phyloP scores from a whole-genome alignment of 176 grass and related monocot species.

The Paspalum notatum region DNA sequence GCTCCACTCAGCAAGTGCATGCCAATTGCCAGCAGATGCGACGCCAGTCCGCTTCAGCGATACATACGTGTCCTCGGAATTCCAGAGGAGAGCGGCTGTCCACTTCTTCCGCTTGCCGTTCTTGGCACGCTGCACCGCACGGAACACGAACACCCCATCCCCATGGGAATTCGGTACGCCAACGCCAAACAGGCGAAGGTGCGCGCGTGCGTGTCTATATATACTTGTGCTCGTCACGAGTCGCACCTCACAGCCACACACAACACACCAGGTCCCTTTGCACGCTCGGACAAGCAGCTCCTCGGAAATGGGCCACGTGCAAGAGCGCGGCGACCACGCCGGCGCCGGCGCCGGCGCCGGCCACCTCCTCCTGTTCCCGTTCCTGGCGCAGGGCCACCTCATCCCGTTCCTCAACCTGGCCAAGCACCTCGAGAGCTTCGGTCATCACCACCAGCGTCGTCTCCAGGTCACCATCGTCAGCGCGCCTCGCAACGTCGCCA shows the following conservation, averaged over 20 bases:
- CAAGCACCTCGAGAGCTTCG: constrained; percentile 34
- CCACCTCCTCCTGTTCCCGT: constrained; percentile 55
- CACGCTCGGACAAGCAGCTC: background rate
- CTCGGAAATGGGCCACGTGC: background rate
- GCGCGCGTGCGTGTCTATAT: no score
- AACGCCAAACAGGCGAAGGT: no score
- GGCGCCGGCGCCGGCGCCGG: background rate
- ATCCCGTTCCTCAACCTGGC: constrained; percentile 57
- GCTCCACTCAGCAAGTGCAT: no score
- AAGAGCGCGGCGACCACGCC: background rate
- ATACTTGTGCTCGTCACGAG: no score
- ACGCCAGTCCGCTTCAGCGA: no score
- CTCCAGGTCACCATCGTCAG: constrained; percentile 44
- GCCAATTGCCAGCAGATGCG: no score
- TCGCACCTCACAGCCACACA: background rate
- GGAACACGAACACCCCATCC: no score
- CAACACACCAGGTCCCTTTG: background rate
- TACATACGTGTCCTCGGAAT: no score
- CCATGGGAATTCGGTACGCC: no score
- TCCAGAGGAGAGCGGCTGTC: no score
- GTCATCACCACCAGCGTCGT: background rate
- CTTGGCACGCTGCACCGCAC: no score
- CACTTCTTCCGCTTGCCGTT: no score
- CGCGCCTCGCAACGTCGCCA: constrained; percentile 32
- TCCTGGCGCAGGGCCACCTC: constrained; percentile 59